Evolutionary conservation across 2,329 filamentous ascomycete genomes (phyloP), one percentile per base, ranked within the genome.

Genomic region (Cadophora malorum): DNA sequence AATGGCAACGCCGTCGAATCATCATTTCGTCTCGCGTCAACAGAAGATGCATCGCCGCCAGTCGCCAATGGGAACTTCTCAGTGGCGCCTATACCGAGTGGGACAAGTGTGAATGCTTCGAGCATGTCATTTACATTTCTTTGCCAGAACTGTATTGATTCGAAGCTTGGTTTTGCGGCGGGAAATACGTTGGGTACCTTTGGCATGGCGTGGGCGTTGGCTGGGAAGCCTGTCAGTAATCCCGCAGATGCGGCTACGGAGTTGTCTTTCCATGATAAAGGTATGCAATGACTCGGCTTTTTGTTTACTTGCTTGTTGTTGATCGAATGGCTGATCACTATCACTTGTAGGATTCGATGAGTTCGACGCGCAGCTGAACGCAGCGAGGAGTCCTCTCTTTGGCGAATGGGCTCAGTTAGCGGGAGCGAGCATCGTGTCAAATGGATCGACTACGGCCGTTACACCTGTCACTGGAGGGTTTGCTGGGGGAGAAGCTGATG

Each of bases 101-200:
- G 79, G 0, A 82, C 81, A 6, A 79, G 77, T 38, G 79, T 81
- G 66, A 83, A 82, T 74, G 74, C 70, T 58, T 81, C 80, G 0
- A 79, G 80, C 67, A 79, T 83, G 63, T 79, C 79, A 0, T 83
- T 81, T 72, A 84, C 82, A 0, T 84, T 84, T 73, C 75, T 84
- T 6, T 84, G 82, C 75, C 76, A 80, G 55, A 75, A 75, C 12
- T 80, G 79, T 59, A 72, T 81, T 9, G 74, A 75, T 58, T 67
- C 74, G 0, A 63, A 70, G 3, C 64, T 78, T 0, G 78, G 78
- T 0, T 74, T 79, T 5, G 73, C 71, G 0, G 72, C 77, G 0
- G 74, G 71, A 5, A 72, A 67, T 4, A 70, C 76, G 1, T 69
- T 65, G 0, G 72, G 70, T 1, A 70, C 73, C 10, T 74, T 75